phyloP scores from a whole-genome alignment of 1,139 yeast species.

The Blastobotrys illinoisensis region DNA sequence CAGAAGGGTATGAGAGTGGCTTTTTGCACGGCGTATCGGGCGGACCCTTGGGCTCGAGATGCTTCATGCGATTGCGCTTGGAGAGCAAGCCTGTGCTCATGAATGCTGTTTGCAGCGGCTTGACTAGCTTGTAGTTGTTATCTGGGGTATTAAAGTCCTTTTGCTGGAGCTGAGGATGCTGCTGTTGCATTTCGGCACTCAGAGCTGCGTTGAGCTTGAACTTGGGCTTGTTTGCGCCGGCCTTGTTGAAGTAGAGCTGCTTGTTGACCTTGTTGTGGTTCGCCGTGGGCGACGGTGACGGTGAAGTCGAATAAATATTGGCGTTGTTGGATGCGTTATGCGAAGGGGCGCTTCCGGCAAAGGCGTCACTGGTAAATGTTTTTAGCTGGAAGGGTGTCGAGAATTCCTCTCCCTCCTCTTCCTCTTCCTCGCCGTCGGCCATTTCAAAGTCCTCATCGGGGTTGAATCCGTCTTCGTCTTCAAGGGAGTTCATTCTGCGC shows the following conservation, averaged over 20 bases:
- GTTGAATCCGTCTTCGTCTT: not conserved
- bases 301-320: constrained; percentile 5
- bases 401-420: not conserved
- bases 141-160: constrained; percentile 41
- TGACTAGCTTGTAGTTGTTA: constrained; percentile 59
- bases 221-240: constrained; percentile 9
- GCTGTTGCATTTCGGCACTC: constrained; percentile 16
- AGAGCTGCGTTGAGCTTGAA: constrained; percentile 24
- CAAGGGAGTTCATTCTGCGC: constrained; percentile 11
- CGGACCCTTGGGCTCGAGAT: constrained; percentile 23
- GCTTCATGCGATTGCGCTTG: constrained; percentile 48
- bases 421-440: not conserved
- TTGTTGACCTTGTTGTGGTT: constrained; percentile 12
- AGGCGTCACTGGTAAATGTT: not conserved
- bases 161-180: constrained; percentile 8
- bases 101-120: constrained; percentile 83
- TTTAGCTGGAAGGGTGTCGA: not conserved
- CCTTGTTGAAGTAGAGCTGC: constrained; percentile 7
- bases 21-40: constrained; percentile 86
- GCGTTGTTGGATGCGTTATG: not conserved
- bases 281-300: constrained; percentile 11
- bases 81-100: constrained; percentile 69
- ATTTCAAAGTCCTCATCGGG: not conserved
- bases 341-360: not conserved
- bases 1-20: constrained; percentile 28